Evolutionary conservation across 2,329 filamentous ascomycete genomes (phyloP), one percentile per base, ranked within the genome.

Genomic region (Ophiostoma sp.): DNA sequence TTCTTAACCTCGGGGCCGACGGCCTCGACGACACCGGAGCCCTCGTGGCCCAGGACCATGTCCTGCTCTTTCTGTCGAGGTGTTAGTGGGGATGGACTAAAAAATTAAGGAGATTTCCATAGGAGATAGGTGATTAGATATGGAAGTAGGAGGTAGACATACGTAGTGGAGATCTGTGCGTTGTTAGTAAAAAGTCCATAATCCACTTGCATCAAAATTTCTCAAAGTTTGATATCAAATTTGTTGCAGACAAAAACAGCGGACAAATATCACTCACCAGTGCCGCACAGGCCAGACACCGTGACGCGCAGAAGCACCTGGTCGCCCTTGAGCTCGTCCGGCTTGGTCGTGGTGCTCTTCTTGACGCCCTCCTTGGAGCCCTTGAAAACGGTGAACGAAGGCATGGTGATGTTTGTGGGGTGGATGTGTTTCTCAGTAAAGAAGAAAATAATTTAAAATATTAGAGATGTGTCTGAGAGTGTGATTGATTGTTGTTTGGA

Each of bases 321-420:
- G 42, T 69, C 64, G 64, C 25, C 42, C 8, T 25, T 8, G 64
- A 69, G 64, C 64, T 69, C 42, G 28, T 69, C 64, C 7, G 64
- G 64, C 64, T 69, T 69, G 39, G 45, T 52, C 42, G 64, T 69
- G 28, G 42, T 69, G 64, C 64, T 69, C 64, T 69, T 69, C 64
- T 69, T 69, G 64, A 52, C 64, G 42, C 64, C 64, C 31, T 39
- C 66, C 45, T 69, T 39, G 45, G 45, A 55, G 28, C 45, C 66
- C 45, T 69, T 69, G 45, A 36, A 55, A 11, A 69, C 45, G 2
- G 66, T 69, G 31, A 69, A 69, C 15, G 66, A 69, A 36, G 66
- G 48, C 45, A 69, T 69, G 45, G 2, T 55, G 45, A 12, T 48
- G n/a, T n/a, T n/a, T n/a, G 28, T 11, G 8, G 3, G 33, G 42